Percentiles rank a stretch among this genome's conserved stretches.
phyloP scores from a whole-genome alignment of 371 early-diverging fungal genomes.

The Mucor plumbeus region DNA sequence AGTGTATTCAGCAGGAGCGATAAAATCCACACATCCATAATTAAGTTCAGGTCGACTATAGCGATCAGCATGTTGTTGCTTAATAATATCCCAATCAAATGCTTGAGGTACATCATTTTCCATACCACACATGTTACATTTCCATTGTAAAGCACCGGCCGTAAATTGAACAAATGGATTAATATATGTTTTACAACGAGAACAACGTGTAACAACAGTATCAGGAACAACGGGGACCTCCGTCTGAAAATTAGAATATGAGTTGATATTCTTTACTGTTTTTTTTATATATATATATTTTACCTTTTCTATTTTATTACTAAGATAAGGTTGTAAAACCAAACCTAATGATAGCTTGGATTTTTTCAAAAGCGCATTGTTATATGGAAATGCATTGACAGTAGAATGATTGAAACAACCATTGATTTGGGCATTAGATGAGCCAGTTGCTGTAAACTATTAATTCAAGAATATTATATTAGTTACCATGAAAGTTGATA shows the following conservation, averaged over 20 bases:
- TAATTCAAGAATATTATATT: background rate
- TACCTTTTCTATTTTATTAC: conserved; percentile 61
- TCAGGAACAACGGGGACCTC: conserved; percentile 87
- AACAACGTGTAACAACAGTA: conserved; percentile 89
- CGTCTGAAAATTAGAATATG: conserved; percentile 35
- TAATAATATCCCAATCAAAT: conserved; percentile 88
- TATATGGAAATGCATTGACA: conserved; percentile 87
- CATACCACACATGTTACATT: conserved; percentile 94
- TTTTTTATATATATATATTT: too few relatives aligned
- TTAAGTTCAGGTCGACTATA: conserved; percentile 88
- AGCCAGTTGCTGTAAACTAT: conserved; percentile 1
- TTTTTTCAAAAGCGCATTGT: conserved; percentile 79
- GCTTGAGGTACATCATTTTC: conserved; percentile 90
- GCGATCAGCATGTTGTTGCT: conserved; percentile 82
- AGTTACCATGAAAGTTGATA: background rate
- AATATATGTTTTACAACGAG: conserved; percentile 95
- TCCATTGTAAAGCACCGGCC: conserved; percentile 94
- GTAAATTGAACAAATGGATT: conserved; percentile 95
- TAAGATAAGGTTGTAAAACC: conserved; percentile 84
- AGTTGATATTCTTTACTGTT: background rate
- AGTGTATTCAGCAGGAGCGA: conserved; percentile 78
- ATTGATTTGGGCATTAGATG: background rate
- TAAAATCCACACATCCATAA: conserved; percentile 89
- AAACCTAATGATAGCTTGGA: conserved; percentile 89
- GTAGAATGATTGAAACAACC: conserved; percentile 58